Conservation (phyloP, 202 grass and related monocot species). For the Schoenoplectus triqueter region DNA sequence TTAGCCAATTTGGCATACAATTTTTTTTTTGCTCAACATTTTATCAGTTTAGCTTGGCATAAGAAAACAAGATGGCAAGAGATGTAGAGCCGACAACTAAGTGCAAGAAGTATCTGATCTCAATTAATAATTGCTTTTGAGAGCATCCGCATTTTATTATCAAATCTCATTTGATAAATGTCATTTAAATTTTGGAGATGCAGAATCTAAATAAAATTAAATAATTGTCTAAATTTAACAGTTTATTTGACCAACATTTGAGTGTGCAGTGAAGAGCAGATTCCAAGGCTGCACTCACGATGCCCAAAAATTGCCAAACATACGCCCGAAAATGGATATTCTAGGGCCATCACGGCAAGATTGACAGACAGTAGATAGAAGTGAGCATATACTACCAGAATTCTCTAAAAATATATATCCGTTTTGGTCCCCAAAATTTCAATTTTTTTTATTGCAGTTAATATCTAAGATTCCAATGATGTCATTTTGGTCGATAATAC, state of each 20-base stretch:
- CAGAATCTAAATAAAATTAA: too few relatives aligned
- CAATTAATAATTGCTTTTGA: not conserved
- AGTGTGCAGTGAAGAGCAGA: too few relatives aligned
- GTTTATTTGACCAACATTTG: not conserved
- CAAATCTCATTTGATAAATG: too few relatives aligned
- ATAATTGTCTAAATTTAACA: too few relatives aligned
- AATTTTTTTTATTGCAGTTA: not conserved
- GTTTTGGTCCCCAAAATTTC: not conserved
- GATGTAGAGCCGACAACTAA: not conserved
- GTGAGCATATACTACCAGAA: not conserved
- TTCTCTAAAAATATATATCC: not conserved
- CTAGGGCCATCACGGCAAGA: not conserved
- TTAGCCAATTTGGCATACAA: too few relatives aligned
- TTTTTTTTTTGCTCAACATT: too few relatives aligned
- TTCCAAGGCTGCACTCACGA: not conserved
- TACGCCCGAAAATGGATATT: slow-evolving; percentile 13
- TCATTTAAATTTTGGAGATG: too few relatives aligned
- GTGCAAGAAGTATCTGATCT: not conserved
- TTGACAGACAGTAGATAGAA: not conserved
- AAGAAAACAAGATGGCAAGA: too few relatives aligned
- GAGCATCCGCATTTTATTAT: too few relatives aligned
- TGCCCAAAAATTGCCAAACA: slow-evolving; percentile 22
- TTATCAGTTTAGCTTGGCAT: too few relatives aligned
- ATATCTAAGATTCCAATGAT: not conserved
- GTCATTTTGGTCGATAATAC: too few relatives aligned